A percentile compares a stretch with the other conserved stretches of the same genome.
Evolutionary conservation across 148 eudicot genomes (phyloP).

Genomic region (Diospyros kaki): DNA sequence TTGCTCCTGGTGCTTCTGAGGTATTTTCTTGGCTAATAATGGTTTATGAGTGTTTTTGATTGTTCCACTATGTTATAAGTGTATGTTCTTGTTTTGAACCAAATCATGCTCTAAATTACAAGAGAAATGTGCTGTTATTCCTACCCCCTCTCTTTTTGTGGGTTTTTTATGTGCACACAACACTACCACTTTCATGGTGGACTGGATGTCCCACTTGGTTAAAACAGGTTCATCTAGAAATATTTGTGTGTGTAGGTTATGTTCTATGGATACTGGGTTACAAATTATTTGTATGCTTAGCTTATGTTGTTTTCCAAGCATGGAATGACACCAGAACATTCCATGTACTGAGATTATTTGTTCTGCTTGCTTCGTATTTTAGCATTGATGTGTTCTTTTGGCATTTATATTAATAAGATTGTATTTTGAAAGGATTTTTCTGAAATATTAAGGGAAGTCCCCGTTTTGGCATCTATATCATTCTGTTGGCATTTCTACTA

Average conservation of each 20-base stretch:
- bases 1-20: slow-evolving; percentile 93
- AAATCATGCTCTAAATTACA: not conserved
- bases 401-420: not conserved
- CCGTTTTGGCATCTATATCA: not conserved
- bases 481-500: not conserved
- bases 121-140: not conserved
- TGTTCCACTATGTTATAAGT: not conserved
- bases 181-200: not conserved
- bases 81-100: not conserved
- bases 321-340: not conserved
- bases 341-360: not conserved
- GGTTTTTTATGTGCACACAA: too few relatives aligned
- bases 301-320: not conserved
- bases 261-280: not conserved
- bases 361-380: not conserved
- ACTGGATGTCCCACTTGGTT: not conserved
- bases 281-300: not conserved
- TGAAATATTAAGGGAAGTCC: not conserved
- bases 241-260: not conserved
- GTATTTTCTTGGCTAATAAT: slow-evolving; percentile 23
- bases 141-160: not conserved
- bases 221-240: too few relatives aligned
- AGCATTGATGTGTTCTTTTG: not conserved
- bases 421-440: not conserved
- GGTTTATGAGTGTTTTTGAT: not conserved